Base-by-base conservation (phyloP, 768 basidiomycete species). In the Lentinula boryana region DNA sequence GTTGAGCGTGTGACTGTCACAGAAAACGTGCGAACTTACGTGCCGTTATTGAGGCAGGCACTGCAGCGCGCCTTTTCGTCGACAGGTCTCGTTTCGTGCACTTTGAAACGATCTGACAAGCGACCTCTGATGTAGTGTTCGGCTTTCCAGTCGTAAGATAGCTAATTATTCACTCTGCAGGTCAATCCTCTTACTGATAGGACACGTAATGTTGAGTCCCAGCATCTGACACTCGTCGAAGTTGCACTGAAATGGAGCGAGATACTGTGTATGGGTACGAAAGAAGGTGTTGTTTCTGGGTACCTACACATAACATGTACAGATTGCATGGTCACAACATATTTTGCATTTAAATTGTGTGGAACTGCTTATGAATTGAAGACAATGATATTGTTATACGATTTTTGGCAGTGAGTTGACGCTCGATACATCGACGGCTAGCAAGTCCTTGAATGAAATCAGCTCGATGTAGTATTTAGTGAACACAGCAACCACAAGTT, bases 381-480 rank as follows among this genome's bases (percentile, higher is more conserved):
- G 36, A 38, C 36, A 13, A 38, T 36, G 36, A 38, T 38, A n/a
- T 38, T 38, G n/a, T 38, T 51, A 59, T 31, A 2, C 50, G 6
- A 60, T 41, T 48, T 48, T 46, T 15, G 58, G 50, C 58, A 60
- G 31, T 5, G 58, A 40, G 52, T 51, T 60, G 18, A 35, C n/a
- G 23, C 36, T 62, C 36, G 67, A 67, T 62, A 79, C 79, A 53
- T 80, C 76, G 46, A 80, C 68, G 2, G 71, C 70, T 41, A 80
- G 61, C 31, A 78, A 43, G 60, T 79, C 75, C 80, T 81, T 56
- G 15, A 44, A 27, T 21, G n/a, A 41, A 8, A 49, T 31, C 35
- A 33, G 21, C 23, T 40, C 33, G 32, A 36, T 41, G 21, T 18
- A 32, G n/a, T 12, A 43, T 18, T 43, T 66, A 18, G 64, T 46